Percentiles rank a stretch among this genome's conserved stretches.
phyloP scores from a whole-genome alignment of 2,329 filamentous ascomycete species.

The Trichophyton verrucosum region DNA sequence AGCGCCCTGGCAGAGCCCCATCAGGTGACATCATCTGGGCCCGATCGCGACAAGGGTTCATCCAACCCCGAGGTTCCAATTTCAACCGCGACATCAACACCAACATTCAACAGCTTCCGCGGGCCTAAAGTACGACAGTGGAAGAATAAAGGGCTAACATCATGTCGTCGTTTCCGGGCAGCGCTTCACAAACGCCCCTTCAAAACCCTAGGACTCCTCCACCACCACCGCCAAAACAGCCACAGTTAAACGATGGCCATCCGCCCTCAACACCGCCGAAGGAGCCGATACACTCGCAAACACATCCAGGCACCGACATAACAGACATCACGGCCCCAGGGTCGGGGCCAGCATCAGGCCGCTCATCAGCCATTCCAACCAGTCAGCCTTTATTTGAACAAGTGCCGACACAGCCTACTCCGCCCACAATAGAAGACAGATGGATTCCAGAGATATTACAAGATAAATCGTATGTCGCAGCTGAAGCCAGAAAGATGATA shows the following conservation, averaged over 20 bases:
- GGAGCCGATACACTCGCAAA: constrained; percentile 14
- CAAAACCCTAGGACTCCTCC: constrained; percentile 47
- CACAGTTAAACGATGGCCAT: constrained; percentile 41
- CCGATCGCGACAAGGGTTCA: no score
- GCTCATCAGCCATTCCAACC: constrained; percentile 9
- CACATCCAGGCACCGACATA: constrained; percentile 9
- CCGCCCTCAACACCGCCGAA: constrained; percentile 26
- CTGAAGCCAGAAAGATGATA: no score
- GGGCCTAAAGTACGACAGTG: no score
- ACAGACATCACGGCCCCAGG: not conserved
- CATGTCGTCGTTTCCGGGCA: constrained; percentile 3
- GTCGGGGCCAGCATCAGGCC: constrained; percentile 3
- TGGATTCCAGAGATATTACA: constrained; percentile 69
- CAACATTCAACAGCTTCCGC: no score
- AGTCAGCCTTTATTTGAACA: constrained; percentile 10
- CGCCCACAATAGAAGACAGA: constrained; percentile 41
- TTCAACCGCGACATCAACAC: no score
- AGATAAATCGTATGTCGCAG: constrained; percentile 59
- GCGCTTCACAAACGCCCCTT: not conserved
- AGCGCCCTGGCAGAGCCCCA: not conserved
- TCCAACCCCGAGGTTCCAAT: no score
- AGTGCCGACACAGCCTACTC: constrained; percentile 16
- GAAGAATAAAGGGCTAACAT: not conserved
- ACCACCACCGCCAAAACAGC: constrained; percentile 58
- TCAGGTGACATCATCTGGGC: not conserved